These are phyloP conservation scores for Aegilops sharonensis DNA, from an alignment of 176 grass and related monocot genomes.

Conservation along the genomic window DNA sequence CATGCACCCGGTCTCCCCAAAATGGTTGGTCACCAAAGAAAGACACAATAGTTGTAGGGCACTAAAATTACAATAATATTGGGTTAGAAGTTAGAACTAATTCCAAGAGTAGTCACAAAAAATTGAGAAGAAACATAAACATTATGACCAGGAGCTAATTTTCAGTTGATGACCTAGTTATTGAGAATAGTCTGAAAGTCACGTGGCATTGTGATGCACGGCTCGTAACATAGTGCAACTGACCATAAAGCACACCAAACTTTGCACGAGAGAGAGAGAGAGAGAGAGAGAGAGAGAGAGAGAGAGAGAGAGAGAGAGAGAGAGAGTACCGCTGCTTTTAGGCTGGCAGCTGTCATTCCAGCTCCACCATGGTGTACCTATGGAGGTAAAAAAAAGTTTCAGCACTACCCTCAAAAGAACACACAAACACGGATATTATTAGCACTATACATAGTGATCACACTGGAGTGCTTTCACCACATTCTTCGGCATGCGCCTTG, in stretches of 20 bases:
- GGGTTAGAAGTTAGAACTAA: conserved; percentile 9
- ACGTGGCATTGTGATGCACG: background rate
- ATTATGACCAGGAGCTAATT: background rate
- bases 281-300: too few relatives aligned
- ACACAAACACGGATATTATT: too few relatives aligned
- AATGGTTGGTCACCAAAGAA: conserved; percentile 98
- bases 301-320: background rate
- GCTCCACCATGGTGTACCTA: conserved; percentile 99
- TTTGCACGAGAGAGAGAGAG: too few relatives aligned
- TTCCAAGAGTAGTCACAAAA: conserved; percentile 8
- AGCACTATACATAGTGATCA: too few relatives aligned
- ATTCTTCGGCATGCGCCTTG: too few relatives aligned
- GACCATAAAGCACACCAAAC: too few relatives aligned
- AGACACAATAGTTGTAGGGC: conserved; percentile 89
- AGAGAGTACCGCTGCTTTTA: conserved; percentile 76
- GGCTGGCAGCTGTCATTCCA: conserved; percentile 93
- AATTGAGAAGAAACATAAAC: background rate
- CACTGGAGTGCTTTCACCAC: too few relatives aligned
- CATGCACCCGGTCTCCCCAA: conserved; percentile 87
- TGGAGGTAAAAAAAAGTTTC: conserved; percentile 10
- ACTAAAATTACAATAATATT: conserved; percentile 46
- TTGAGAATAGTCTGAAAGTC: background rate
- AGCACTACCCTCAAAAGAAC: background rate
- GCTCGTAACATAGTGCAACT: background rate
- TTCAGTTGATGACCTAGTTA: background rate